Evolutionary conservation across 2,329 filamentous ascomycete genomes (phyloP), one percentile per base, ranked within the genome.

Genomic region (Ceratocystis huliohia): DNA sequence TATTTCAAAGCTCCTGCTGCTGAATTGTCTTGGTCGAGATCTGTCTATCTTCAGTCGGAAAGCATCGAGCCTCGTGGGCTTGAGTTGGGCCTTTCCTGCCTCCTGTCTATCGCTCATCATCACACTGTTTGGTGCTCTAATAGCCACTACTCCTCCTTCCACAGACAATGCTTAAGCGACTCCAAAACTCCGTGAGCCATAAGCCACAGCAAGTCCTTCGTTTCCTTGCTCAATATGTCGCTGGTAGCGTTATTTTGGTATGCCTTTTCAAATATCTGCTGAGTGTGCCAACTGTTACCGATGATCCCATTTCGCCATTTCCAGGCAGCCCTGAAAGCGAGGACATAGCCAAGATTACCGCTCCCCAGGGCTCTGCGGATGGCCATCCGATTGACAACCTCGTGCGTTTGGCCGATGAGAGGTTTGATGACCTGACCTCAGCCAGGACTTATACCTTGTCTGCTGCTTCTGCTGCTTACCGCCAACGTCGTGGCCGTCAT

Each of bases 401-500:
- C 56, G 80, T 83, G 69, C 71, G 73, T 53, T 75, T 78, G 5
- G 80, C 81, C 64, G 77, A 78, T 61, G 71, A 73, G 37, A 73
- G 73, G 17, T 80, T 81, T 69, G 74, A 76, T 13, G 70, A 72
- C 6, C 69, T 78, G 28, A 73, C 83, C 20, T 71, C 75, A 17
- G 75, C 76, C 45, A 77, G 79, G 68, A 82, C 82, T 44, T 74
- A 73, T 66, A 78, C 78, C 17, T 74, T 87, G 63, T 73, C 75
- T 7, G 76, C 80, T 15, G 81, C 83, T 4, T 82, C 84, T 0
- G 75, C 76, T 3, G 79, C 78, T 22, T 87, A 87, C 71, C 79
- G 84, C 67, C 72, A 75, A 28, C 78, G 79, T 61, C 78, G 84
- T 68, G 83, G 82, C 25, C 78, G 84, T 28, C 82, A 86, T 70